Evolutionary conservation across 805 yeast genomes (phyloP).

Genomic region (Torulaspora gathmanii): DNA sequence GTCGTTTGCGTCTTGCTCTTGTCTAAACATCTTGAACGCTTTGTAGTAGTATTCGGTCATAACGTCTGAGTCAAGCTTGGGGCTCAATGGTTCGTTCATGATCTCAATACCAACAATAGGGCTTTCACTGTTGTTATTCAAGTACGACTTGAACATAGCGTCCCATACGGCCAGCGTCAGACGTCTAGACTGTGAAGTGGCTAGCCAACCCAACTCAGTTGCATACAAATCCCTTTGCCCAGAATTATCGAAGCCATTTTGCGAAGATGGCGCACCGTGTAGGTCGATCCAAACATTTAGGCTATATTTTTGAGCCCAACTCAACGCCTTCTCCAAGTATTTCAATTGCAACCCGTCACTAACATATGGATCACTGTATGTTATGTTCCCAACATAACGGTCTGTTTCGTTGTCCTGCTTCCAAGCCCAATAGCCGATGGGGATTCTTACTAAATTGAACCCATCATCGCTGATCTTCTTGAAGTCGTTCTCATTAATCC

Average conservation of each 20-base stretch:
- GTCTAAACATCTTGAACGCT: slow-evolving; percentile 31
- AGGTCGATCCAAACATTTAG: slow-evolving; percentile 70
- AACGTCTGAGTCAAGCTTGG: slow-evolving; percentile 40
- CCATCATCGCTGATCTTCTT: slow-evolving; percentile 47
- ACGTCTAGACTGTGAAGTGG: slow-evolving; percentile 39
- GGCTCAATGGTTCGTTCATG: slow-evolving; percentile 67
- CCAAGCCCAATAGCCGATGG: slow-evolving; percentile 82
- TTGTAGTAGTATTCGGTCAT: slow-evolving; percentile 35
- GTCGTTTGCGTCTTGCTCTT: slow-evolving; percentile 14
- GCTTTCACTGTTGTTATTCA: slow-evolving; percentile 37
- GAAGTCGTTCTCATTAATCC: slow-evolving; percentile 58
- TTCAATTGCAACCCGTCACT: slow-evolving; percentile 52
- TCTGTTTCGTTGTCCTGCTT: slow-evolving; percentile 31
- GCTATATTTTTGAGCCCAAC: slow-evolving; percentile 59
- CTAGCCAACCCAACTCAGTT: slow-evolving; percentile 40
- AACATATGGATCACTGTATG: slow-evolving; percentile 55
- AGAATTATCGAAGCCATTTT: slow-evolving; percentile 81
- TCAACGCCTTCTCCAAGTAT: slow-evolving; percentile 59
- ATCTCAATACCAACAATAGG: slow-evolving; percentile 66
- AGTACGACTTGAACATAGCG: slow-evolving; percentile 47
- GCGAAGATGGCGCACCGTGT: slow-evolving; percentile 82
- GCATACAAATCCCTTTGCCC: slow-evolving; percentile 52
- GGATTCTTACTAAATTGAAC: slow-evolving; percentile 67
- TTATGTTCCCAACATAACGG: slow-evolving; percentile 17
- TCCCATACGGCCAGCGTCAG: slow-evolving; percentile 49